These are phyloP conservation scores for Cucurbita pepo DNA, from an alignment of 306 rosid species.

Conservation along the genomic window DNA sequence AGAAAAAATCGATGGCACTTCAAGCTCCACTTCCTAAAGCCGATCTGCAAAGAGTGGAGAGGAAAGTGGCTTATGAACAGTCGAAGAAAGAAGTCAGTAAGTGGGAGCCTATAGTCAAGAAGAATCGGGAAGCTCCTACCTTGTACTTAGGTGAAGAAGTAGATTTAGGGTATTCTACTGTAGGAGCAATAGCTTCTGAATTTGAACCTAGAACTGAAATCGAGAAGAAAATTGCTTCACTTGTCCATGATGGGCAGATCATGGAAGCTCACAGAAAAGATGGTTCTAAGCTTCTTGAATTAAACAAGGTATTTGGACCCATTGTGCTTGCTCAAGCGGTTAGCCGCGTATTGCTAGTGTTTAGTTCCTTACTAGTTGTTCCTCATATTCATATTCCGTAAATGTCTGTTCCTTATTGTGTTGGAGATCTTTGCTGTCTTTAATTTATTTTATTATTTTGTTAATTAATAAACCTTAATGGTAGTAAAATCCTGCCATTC, in stretches of 20 bases:
- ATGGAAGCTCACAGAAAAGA: constrained; percentile 71
- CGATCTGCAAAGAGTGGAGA: constrained; percentile 47
- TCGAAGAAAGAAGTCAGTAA: constrained; percentile 43
- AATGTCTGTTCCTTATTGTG: neutral
- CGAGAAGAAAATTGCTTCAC: constrained; percentile 72
- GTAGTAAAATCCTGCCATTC: neutral
- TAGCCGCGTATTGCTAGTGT: neutral
- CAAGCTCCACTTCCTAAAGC: constrained; percentile 56
- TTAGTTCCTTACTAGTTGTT: neutral
- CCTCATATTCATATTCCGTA: neutral
- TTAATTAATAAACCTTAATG: neutral
- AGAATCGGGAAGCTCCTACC: constrained; percentile 66
- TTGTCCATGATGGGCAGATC: constrained; percentile 34
- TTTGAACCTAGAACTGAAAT: constrained; percentile 78
- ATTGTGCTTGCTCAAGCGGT: neutral
- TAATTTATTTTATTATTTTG: neutral
- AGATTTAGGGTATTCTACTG: constrained; percentile 58
- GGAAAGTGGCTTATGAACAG: constrained; percentile 41
- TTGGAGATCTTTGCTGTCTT: neutral
- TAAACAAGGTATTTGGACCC: constrained; percentile 42
- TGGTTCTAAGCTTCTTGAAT: constrained; percentile 73
- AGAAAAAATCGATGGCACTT: constrained; percentile 28
- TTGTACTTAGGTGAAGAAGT: constrained; percentile 42
- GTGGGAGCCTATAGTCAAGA: constrained; percentile 73
- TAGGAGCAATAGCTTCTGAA: constrained; percentile 82